phyloP scores from a whole-genome alignment of 2,329 filamentous ascomycete genomes.

The Ophiostoma piceae region DNA sequence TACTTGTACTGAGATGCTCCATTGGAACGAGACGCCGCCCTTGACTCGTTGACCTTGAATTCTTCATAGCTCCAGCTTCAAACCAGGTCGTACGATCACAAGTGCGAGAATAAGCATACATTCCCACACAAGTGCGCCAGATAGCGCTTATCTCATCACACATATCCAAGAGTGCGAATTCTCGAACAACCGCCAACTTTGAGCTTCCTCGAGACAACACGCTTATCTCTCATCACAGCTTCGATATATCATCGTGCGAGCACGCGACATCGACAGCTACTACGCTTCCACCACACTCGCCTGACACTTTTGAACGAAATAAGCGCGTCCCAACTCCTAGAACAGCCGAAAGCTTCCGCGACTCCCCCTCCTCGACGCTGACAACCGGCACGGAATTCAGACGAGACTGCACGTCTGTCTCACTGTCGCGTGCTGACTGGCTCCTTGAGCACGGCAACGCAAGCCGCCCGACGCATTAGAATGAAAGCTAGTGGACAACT shows the following conservation, averaged over 20 bases:
- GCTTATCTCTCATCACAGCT: constrained; percentile 2
- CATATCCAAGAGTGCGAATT: not conserved
- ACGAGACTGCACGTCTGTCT: not conserved
- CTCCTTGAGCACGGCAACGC: constrained; percentile 4
- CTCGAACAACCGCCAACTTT: not conserved
- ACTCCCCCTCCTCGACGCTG: not conserved
- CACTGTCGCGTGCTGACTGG: constrained; percentile 12
- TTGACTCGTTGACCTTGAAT: not conserved
- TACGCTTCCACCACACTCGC: not conserved
- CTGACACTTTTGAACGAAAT: not conserved
- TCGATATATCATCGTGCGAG: not conserved
- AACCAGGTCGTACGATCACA: not conserved
- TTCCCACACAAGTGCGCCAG: not conserved
- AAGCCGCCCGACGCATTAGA: not conserved
- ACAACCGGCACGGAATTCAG: not conserved
- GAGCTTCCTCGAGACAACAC: not conserved
- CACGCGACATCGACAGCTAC: not conserved
- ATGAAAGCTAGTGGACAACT: constrained; percentile 20
- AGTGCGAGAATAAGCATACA: not conserved
- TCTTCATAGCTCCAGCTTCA: not conserved
- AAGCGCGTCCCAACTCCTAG: not conserved
- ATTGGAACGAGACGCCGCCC: constrained; percentile 11
- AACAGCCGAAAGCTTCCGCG: not conserved
- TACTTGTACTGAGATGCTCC: not conserved
- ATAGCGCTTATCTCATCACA: not conserved